Conservation (phyloP, 2,329 filamentous ascomycete species). For the Penicillium sp. region DNA sequence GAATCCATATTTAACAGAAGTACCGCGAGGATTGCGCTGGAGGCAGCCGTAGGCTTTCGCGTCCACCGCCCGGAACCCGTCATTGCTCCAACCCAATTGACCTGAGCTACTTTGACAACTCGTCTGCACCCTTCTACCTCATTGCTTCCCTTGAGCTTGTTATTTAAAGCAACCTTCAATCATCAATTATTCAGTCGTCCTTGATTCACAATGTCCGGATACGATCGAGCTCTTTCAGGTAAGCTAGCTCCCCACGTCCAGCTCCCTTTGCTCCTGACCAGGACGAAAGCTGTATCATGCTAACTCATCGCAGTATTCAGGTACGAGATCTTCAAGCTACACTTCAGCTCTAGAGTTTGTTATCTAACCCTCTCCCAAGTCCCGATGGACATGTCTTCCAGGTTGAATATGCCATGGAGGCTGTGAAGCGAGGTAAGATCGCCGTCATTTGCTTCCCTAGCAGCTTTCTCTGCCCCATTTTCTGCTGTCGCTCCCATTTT, state of each 20-base stretch:
- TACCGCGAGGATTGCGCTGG: conserved; percentile 2
- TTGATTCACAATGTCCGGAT: conserved; percentile 69
- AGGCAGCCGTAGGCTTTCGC: conserved; percentile 27
- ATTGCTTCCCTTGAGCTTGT: not conserved
- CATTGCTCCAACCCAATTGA: conserved; percentile 24
- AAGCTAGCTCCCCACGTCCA: conserved; percentile 38
- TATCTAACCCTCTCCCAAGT: conserved; percentile 59
- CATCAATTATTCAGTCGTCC: conserved; percentile 3
- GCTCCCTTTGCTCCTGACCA: conserved; percentile 31
- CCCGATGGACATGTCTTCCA: conserved; percentile 99
- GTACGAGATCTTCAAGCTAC: conserved; percentile 43
- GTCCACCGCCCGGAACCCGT: conserved; percentile 28
- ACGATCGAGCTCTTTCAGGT: conserved; percentile 99
- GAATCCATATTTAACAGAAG: not conserved
- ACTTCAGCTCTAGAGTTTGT: conserved; percentile 13
- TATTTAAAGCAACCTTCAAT: not conserved
- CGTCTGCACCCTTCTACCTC: conserved; percentile 8
- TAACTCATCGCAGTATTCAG: conserved; percentile 73
- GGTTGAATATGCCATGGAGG: conserved; percentile 98
- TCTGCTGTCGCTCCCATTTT: not conserved
- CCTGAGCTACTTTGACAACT: conserved; percentile 12
- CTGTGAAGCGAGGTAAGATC: conserved; percentile 87
- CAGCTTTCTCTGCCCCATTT: not conserved
- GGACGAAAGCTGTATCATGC: conserved; percentile 21
- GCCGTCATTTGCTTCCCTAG: conserved; percentile 10